Base-by-base conservation (phyloP, 371 early-diverging fungal species). In the Catenaria anguillulae region DNA sequence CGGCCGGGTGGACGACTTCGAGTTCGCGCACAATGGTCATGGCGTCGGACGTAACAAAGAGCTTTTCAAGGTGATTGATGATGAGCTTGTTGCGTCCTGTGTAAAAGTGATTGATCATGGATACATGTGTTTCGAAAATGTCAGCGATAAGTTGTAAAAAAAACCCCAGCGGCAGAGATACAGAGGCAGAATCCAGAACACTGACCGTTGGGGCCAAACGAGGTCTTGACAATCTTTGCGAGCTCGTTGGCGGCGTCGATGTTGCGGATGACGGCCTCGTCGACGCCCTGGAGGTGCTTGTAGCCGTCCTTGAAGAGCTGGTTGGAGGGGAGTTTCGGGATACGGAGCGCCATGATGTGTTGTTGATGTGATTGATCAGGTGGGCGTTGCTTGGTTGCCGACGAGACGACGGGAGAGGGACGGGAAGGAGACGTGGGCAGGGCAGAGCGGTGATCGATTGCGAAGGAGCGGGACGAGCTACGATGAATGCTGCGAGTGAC, bases 71-170 rank as follows among this genome's bases (percentile, higher is more conserved):
- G 73, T 93, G 93, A 71, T 96, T 97, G 73, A 98, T 88, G 67
- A 99, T 93, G 87, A 99, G 93, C 78, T 99, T 99, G 81, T 99
- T 99, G 67, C 95, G 88, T n/a, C n/a, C n/a, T n/a, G n/a, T n/a
- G n/a, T 33, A n/a, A 33, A 33, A 8, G n/a, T 10, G 31, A 58
- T 36, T 8, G n/a, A 58, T 5, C 37, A 36, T 24, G 31, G 29
- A 6, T 48, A n/a, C n/a, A n/a, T n/a, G n/a, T n/a, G n/a, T n/a
- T n/a, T n/a, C n/a, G n/a, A n/a, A n/a, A n/a, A n/a, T n/a, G n/a
- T n/a, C n/a, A n/a, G 21, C 34, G 42, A n/a, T 40, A 8, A 62
- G n/a, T 36, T 36, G 40, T 10, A 40, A 40, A 10, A 15, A 40
- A 10, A 10, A 21, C 54, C 10, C 54, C 13, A 8, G 33, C 26